Evolutionary conservation across 2,329 filamentous ascomycete genomes (phyloP).

Genomic region (Leptoxyphium fumago): DNA sequence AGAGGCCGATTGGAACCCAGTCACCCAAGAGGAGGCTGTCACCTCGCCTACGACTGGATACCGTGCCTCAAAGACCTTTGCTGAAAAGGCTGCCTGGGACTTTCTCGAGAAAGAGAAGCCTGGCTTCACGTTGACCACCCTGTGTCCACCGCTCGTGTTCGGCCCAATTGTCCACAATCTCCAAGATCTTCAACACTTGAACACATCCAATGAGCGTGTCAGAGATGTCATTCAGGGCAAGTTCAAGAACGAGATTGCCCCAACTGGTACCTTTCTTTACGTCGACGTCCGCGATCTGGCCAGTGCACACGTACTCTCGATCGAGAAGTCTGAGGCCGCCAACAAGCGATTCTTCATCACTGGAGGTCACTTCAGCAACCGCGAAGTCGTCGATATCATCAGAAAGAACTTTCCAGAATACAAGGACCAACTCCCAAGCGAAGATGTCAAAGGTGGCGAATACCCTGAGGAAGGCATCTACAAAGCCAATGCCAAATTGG

Average conservation of each 20-base stretch:
- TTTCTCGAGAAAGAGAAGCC: conserved; percentile 37
- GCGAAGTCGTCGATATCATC: conserved; percentile 42
- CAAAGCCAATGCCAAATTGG: conserved; percentile 41
- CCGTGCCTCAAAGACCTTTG: conserved; percentile 47
- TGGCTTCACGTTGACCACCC: conserved; percentile 33
- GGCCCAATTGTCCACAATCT: conserved; percentile 45
- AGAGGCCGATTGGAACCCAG: conserved; percentile 43
- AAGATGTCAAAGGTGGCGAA: conserved; percentile 26
- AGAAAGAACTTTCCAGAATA: conserved; percentile 41
- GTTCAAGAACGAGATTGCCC: conserved; percentile 40
- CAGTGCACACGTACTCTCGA: conserved; percentile 45
- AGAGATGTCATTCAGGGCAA: conserved; percentile 49
- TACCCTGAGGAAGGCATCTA: conserved; percentile 37
- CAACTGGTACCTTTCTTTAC: conserved; percentile 30
- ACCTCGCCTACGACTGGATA: conserved; percentile 31
- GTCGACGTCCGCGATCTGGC: conserved; percentile 38
- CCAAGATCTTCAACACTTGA: conserved; percentile 47
- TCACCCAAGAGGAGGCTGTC: conserved; percentile 36
- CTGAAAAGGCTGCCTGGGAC: conserved; percentile 39
- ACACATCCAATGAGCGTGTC: conserved; percentile 58
- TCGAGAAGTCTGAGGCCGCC: conserved; percentile 40
- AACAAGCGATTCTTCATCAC: conserved; percentile 52
- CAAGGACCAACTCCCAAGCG: conserved; percentile 32
- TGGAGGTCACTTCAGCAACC: conserved; percentile 46
- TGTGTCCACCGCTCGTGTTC: conserved; percentile 36